Conservation (phyloP, 1,284 basidiomycete genomes). For the Microbotryum intermedium region DNA sequence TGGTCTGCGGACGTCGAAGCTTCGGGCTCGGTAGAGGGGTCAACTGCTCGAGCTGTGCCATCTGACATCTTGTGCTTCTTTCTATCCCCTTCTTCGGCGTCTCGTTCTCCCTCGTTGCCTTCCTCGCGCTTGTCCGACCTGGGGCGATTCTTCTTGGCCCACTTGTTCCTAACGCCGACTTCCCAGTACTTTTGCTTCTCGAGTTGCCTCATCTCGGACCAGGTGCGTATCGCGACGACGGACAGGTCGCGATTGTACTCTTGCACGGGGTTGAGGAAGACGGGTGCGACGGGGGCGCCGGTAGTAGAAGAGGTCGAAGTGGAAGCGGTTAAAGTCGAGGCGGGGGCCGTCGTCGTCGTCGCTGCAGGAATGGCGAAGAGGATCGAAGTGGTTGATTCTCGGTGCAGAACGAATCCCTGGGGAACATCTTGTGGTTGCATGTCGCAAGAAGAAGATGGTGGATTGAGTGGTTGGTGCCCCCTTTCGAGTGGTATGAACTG, state of each 20-base stretch:
- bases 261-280: conserved; percentile 95
- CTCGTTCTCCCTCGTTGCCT: conserved; percentile 6
- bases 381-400: conserved; percentile 27
- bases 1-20: neutral
- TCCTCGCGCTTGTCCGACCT: neutral
- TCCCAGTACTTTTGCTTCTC: conserved; percentile 57
- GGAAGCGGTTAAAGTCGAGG: neutral
- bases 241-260: conserved; percentile 96
- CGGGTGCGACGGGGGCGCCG: conserved; percentile 26
- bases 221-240: conserved; percentile 76
- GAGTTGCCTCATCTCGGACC: conserved; percentile 66
- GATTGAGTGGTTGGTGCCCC: no score
- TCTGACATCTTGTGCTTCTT: conserved; percentile 28
- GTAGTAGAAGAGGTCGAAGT: neutral
- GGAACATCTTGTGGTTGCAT: neutral
- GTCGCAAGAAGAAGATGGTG: no score
- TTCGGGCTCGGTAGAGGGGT: neutral
- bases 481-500: no score
- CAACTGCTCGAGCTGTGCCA: neutral
- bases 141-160: conserved; percentile 36
- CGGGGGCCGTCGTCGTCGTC: neutral
- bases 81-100: conserved; percentile 14
- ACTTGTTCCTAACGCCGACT: conserved; percentile 35
- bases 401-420: conserved; percentile 22
- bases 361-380: conserved; percentile 13